Evolutionary conservation across 768 basidiomycete genomes (phyloP).

Genomic region (Kockovaella imperatae): DNA sequence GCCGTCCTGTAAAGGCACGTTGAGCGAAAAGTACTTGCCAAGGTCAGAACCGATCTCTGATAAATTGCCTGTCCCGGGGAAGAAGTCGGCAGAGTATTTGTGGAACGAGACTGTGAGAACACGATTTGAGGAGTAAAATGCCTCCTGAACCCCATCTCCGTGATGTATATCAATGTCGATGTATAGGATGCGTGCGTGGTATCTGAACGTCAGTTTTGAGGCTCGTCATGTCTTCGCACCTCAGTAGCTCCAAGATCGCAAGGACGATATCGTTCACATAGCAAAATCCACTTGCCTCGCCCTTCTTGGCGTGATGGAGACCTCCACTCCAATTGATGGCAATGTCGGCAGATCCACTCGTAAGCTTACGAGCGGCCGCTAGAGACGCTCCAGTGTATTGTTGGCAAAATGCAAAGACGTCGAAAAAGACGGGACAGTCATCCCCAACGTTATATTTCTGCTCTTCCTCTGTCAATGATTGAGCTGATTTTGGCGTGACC

Average conservation of each 20-base stretch:
- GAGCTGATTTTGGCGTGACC: slow-evolving; percentile 66
- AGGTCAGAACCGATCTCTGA: slow-evolving; percentile 72
- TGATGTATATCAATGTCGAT: slow-evolving; percentile 99
- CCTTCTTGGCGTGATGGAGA: slow-evolving; percentile 93
- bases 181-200: slow-evolving; percentile 88
- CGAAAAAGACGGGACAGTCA: slow-evolving; percentile 92
- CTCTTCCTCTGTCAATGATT: slow-evolving; percentile 46
- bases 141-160: slow-evolving; percentile 95
- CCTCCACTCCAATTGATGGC: slow-evolving; percentile 99
- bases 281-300: slow-evolving; percentile 96
- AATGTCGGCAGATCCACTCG: slow-evolving; percentile 78
- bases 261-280: slow-evolving; percentile 97
- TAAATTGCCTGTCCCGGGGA: slow-evolving; percentile 92
- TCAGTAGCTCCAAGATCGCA: slow-evolving; percentile 81
- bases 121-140: slow-evolving; percentile 95
- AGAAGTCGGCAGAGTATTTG: slow-evolving; percentile 98
- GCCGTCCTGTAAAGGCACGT: slow-evolving; percentile 90
- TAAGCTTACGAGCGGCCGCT: slow-evolving; percentile 80
- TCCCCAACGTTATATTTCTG: slow-evolving; percentile 83
- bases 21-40: slow-evolving; percentile 90
- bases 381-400: slow-evolving; percentile 91
- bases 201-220: slow-evolving; percentile 49
- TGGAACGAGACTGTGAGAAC: slow-evolving; percentile 99
- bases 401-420: slow-evolving; percentile 87
- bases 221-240: slow-evolving; percentile 51